Evolutionary conservation across 805 yeast species (phyloP).

Genomic region (Starmera amethionina): DNA sequence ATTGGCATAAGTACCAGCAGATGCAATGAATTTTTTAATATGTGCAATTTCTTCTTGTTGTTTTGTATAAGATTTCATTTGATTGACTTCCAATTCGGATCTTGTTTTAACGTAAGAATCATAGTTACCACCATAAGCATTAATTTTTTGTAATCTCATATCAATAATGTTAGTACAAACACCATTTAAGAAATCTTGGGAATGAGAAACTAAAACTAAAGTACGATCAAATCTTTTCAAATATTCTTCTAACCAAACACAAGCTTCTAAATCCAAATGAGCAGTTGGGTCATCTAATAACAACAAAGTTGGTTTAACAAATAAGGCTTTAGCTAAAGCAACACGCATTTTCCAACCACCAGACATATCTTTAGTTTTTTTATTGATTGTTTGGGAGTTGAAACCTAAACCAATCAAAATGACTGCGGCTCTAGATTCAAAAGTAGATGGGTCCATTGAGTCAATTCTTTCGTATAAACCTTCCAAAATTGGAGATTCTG

Average conservation of each 20-base stretch:
- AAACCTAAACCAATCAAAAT: constrained; percentile 97
- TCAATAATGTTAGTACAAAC: constrained; percentile 97
- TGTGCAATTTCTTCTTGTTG: constrained; percentile 99
- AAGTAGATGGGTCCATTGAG: constrained; percentile 90
- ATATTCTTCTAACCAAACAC: constrained; percentile 99
- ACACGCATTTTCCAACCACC: constrained; percentile 99
- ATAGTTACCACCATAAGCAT: constrained; percentile 93
- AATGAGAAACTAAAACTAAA: constrained; percentile 90
- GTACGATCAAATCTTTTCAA: constrained; percentile 90
- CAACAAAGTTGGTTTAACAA: constrained; percentile 93
- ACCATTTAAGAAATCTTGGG: constrained; percentile 98
- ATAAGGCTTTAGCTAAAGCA: constrained; percentile 93
- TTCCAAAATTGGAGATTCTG: constrained; percentile 81
- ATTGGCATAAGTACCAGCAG: constrained; percentile 99
- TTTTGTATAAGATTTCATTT: constrained; percentile 93
- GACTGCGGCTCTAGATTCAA: constrained; percentile 92
- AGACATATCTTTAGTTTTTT: constrained; percentile 97
- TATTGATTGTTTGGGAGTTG: constrained; percentile 74
- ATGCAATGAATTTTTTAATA: constrained; percentile 96
- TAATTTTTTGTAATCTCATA: constrained; percentile 77
- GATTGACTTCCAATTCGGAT: constrained; percentile 87
- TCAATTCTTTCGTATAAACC: constrained; percentile 92
- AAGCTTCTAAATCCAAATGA: constrained; percentile 97
- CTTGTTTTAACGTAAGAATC: constrained; percentile 95
- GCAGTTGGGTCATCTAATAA: constrained; percentile 98